Conservation (phyloP, 164 flowering plant genomes). For the Stephania japonica region DNA sequence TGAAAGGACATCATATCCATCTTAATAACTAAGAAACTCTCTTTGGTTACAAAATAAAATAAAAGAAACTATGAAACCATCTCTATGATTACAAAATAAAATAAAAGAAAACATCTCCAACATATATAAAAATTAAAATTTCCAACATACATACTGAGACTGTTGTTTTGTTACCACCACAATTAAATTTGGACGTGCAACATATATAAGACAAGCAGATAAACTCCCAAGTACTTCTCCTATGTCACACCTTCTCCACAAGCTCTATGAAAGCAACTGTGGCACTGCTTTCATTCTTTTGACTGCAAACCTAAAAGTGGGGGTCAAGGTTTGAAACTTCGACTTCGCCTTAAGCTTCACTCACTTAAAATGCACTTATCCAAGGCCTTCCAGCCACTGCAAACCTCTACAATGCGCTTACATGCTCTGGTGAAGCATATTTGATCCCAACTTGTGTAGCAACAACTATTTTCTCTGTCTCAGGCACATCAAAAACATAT, state of each 20-base stretch:
- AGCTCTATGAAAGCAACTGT: background rate
- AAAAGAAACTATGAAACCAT: too few species aligned
- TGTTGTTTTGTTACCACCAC: background rate
- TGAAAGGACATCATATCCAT: too few species aligned
- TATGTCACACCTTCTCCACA: slow-evolving; percentile 5
- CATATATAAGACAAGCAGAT: background rate
- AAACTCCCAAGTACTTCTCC: background rate
- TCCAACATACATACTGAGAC: background rate
- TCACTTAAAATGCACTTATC: too few species aligned
- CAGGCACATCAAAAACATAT: slow-evolving; percentile 89
- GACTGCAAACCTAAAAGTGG: background rate
- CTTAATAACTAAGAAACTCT: too few species aligned
- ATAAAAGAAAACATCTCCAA: background rate
- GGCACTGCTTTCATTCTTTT: background rate
- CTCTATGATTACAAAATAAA: too few species aligned
- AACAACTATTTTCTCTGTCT: slow-evolving; percentile 59
- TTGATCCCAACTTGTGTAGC: slow-evolving; percentile 99
- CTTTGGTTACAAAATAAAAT: too few species aligned
- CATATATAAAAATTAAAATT: background rate
- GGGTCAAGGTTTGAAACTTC: too few species aligned
- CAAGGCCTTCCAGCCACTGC: slow-evolving; percentile 84
- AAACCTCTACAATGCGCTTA: slow-evolving; percentile 84
- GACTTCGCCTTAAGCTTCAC: too few species aligned
- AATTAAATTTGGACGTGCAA: slow-evolving; percentile 4
- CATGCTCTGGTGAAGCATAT: slow-evolving; percentile 85